Percentiles rank a stretch among this genome's conserved stretches.
phyloP scores from a whole-genome alignment of 1,139 yeast genomes.

The Taphrina betulina region DNA sequence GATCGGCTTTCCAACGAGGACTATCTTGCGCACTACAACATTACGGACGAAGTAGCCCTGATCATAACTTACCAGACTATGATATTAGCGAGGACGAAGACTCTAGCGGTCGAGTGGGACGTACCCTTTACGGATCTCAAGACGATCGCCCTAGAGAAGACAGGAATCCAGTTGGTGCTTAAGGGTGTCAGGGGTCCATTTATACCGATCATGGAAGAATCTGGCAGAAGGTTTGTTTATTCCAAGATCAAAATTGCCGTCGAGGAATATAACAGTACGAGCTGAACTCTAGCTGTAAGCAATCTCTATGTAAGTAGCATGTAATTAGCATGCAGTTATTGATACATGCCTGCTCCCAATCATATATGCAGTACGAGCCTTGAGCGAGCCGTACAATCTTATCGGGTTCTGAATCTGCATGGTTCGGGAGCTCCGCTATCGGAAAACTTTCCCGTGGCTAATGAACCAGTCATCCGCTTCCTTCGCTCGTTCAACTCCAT shows the following conservation, averaged over 20 bases:
- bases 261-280: constrained; percentile 28
- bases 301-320: neutral
- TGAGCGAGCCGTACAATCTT: too few species aligned
- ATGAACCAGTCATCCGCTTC: too few species aligned
- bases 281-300: neutral
- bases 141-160: constrained; percentile 70
- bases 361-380: neutral
- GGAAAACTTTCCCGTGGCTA: too few species aligned
- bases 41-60: constrained; percentile 71
- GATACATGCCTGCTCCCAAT: neutral
- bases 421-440: too few species aligned
- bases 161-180: constrained; percentile 71
- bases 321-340: neutral
- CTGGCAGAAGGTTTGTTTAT: constrained; percentile 66
- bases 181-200: constrained; percentile 68
- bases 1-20: constrained; percentile 70
- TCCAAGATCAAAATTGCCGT: constrained; percentile 74
- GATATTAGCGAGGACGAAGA: constrained; percentile 65
- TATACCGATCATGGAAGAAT: constrained; percentile 72
- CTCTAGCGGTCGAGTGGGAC: constrained; percentile 63
- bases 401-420: too few species aligned
- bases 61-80: constrained; percentile 73
- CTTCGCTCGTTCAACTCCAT: too few species aligned
- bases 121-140: constrained; percentile 61
- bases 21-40: constrained; percentile 79